Base-by-base conservation (phyloP, 805 yeast genomes). In the Candida wancherniae region DNA sequence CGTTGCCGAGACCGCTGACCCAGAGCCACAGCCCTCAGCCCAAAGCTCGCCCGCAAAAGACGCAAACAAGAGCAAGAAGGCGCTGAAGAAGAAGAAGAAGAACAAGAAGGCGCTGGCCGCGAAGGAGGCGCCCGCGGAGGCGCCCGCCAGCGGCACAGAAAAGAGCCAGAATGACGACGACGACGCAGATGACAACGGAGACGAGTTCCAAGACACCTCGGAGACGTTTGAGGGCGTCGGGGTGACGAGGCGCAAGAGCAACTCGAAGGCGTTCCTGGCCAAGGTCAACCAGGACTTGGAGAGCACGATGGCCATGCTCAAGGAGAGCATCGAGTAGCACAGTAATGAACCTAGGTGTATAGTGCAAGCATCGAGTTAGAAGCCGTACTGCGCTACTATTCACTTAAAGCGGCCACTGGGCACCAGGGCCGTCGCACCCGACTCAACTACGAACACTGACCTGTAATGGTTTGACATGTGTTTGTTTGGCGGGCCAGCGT, bases 241-340 rank as follows among this genome's bases (percentile, higher is more conserved):
- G 15, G 26, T 58, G 22, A 33, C 44, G 17, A 40, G 63, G 13
- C 51, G 50, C 28, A 55, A 56, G 22, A 53, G 63, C 28, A 58
- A 46, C 39, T 47, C 61, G 18, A 62, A 61, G 44, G 53, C 52
- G 39, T 61, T 63, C 39, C 48, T 55, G 28, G 39, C 47, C 26
- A 58, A 58, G 33, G 44, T 64, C 29, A 51, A 60, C 39, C 51
- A 39, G 24, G 65, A 55, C 19, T 40, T 64, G 30, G 61, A 63
- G 28, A 50, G 51, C 31, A 64, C 71, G 4, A 38, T 64, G 28
- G 55, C 56, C 30, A 61, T 64, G 66, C 45, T 64, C 22, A 47
- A 61, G 39, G 67, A 63, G 36, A 61, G 60, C 30, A 44, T 61
- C 9, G 55, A 52, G 10, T 33, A 29, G 22, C 9, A 15, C 3